Evolutionary conservation across 805 yeast species (phyloP), one percentile per base, ranked within the genome.

Genomic region (Candida rishiriensis): DNA sequence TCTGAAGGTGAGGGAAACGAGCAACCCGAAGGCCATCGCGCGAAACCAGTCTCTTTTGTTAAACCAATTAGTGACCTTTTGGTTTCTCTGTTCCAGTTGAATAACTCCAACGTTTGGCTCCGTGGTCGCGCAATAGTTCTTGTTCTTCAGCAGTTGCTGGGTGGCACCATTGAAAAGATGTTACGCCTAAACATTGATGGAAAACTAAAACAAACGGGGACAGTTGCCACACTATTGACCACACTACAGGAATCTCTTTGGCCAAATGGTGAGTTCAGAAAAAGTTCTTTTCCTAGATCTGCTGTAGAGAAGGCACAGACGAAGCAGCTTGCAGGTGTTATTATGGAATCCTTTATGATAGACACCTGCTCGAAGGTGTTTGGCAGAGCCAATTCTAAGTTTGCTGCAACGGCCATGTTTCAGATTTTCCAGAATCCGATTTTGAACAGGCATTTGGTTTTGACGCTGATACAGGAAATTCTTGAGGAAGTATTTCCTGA

Each of bases 111-210:
- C 38, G 78, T 80, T 38, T 88, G 96, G 95, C 63, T 90, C 1
- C 69, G 96, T 42, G 97, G 96, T 0, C 70, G 89, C 36, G 96
- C 97, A 0, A 70, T 88, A 9, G 73, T 89, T 33, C 80, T 88
- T 5, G 78, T 90, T 3, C 65, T 90, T 42, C 97, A 89, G 61
- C 96, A 88, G 59, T 63, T 90, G 1, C 71, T 90, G 33, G 97
- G 97, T 0, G 85, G 91, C 2, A 85, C 97, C 0, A 83, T 66
- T 41, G 97, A 90, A 57, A 82, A 79, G 57, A 78, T 76, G 42
- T 72, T 80, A 4, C 65, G 81, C 34, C 71, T 73, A 28, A 66
- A 66, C 46, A 61, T 77, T 29, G 66, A 69, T 33, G 55, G 54
- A 2, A 55, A 53, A 6, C n/a, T 66, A 3, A 65, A 69, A 33